phyloP scores from a whole-genome alignment of 2,329 filamentous ascomycete species.

The Zasmidium angulare region DNA sequence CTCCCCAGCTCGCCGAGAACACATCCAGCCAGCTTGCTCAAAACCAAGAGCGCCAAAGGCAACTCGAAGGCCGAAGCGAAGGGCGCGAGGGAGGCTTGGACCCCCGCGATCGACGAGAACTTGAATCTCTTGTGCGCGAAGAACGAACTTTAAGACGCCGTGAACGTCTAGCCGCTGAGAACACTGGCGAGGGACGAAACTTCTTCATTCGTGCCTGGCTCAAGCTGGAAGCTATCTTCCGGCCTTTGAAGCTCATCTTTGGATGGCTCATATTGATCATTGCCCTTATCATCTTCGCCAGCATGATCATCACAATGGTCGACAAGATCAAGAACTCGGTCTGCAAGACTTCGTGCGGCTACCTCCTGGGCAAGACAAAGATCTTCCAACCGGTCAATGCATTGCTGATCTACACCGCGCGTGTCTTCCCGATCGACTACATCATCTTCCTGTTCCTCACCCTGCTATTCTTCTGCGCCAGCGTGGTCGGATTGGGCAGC shows the following conservation, averaged over 20 bases:
- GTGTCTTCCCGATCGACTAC: constrained; percentile 89
- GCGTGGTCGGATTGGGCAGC: constrained; percentile 79
- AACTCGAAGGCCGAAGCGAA: constrained; percentile 81
- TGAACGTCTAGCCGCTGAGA: constrained; percentile 81
- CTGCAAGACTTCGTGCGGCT: constrained; percentile 87
- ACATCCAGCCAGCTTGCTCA: constrained; percentile 78
- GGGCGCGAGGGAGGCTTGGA: constrained; percentile 74
- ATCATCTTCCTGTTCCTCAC: constrained; percentile 81
- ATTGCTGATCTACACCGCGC: constrained; percentile 76
- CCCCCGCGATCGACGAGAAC: constrained; percentile 81
- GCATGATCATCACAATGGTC: constrained; percentile 92
- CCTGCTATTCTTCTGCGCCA: constrained; percentile 83
- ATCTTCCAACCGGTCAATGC: constrained; percentile 96
- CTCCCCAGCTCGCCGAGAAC: constrained; percentile 71
- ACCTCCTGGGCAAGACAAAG: constrained; percentile 83
- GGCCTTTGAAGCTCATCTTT: constrained; percentile 83
- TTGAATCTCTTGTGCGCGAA: constrained; percentile 83
- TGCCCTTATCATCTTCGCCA: constrained; percentile 75
- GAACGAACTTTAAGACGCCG: constrained; percentile 89
- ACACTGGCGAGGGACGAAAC: constrained; percentile 72
- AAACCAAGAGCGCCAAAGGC: constrained; percentile 88
- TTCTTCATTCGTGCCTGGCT: constrained; percentile 74
- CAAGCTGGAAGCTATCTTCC: constrained; percentile 77
- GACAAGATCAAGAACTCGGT: constrained; percentile 96
- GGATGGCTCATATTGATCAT: constrained; percentile 76